Evolutionary conservation across 257 asterid genomes (phyloP), one percentile per base, ranked within the genome.

Genomic region (Petunia secreta): DNA sequence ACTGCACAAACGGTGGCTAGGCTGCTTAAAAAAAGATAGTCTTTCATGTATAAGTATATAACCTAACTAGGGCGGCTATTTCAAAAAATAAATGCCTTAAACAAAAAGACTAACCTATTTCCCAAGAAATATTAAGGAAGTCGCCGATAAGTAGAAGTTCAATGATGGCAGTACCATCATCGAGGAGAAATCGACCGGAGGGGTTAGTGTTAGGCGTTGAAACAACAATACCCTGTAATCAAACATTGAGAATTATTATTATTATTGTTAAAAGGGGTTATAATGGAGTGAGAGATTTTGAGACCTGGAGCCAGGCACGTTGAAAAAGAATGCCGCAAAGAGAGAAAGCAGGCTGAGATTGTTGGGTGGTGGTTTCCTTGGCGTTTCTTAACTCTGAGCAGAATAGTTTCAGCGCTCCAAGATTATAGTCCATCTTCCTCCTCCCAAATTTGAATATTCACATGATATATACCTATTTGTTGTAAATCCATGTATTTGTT

Each of bases 221-320:
- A 78, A 93, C 92, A 74, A 93, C 80, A 82, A 92, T 71, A 62
- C 98, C 98, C 97, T 95, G 88, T 79, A 81, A 46, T 58, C 10
- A 38, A 55, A 25, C 25, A 25, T 25, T 25, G 25, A 25, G 25
- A 25, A 25, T 25, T 25, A 25, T 25, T 25, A 25, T 25, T 25
- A 25, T 25, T 25, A 25, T 25, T 25, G 25, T 25, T 25, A 8
- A 34, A 11, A 39, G 9, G 57, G 36, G 38, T 53, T 46, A 7
- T n/a, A 43, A 38, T 34, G 71, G 79, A 68, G 53, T 36, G 15
- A 8, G n/a, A 53, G 8, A 11, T 39, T 53, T 25, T 69, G 10
- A 1, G 37, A 92, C 99, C 96, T 95, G 99, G 55, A 95, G 63
- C 98, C 98, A 95, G 48, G 91, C 96, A 83, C 99, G 98, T 82